phyloP scores from a whole-genome alignment of 2,329 filamentous ascomycete genomes.

The Dryadomyces quercivorus region DNA sequence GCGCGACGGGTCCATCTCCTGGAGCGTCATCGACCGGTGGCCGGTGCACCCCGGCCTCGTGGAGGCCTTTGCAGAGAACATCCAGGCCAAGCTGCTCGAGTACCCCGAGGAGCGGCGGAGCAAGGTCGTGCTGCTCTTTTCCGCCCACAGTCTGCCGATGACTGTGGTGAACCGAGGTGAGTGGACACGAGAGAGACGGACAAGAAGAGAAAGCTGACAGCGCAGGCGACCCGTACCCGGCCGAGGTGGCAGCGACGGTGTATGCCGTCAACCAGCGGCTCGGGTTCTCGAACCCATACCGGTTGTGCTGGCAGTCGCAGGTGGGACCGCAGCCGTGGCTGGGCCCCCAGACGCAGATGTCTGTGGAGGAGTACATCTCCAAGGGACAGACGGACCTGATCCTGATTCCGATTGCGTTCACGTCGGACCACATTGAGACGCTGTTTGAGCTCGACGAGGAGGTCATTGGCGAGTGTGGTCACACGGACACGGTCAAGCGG shows the following conservation, averaged over 20 bases:
- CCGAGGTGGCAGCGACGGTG: slow-evolving; percentile 90
- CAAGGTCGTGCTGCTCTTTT: slow-evolving; percentile 79
- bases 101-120: slow-evolving; percentile 74
- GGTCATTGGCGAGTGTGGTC: slow-evolving; percentile 78
- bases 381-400: slow-evolving; percentile 87
- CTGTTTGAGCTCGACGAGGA: slow-evolving; percentile 89
- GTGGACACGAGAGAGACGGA: not conserved
- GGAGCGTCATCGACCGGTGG: slow-evolving; percentile 98
- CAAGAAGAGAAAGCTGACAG: not conserved
- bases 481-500: slow-evolving; percentile 71
- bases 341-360: slow-evolving; percentile 81
- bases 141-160: slow-evolving; percentile 94
- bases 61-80: slow-evolving; percentile 85
- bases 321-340: slow-evolving; percentile 94
- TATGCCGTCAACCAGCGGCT: slow-evolving; percentile 92
- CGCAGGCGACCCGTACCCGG: slow-evolving; percentile 83
- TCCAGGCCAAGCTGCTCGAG: slow-evolving; percentile 69
- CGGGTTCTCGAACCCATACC: slow-evolving; percentile 79
- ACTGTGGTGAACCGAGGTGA: slow-evolving; percentile 82
- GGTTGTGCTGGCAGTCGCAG: slow-evolving; percentile 95
- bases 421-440: slow-evolving; percentile 97
- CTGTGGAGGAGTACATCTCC: slow-evolving; percentile 77
- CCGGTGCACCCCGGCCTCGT: slow-evolving; percentile 82
- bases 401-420: slow-evolving; percentile 92
- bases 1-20: slow-evolving; percentile 61